Base-by-base conservation (phyloP, 257 asterid species). In the Ocimum tenuiflorum region DNA sequence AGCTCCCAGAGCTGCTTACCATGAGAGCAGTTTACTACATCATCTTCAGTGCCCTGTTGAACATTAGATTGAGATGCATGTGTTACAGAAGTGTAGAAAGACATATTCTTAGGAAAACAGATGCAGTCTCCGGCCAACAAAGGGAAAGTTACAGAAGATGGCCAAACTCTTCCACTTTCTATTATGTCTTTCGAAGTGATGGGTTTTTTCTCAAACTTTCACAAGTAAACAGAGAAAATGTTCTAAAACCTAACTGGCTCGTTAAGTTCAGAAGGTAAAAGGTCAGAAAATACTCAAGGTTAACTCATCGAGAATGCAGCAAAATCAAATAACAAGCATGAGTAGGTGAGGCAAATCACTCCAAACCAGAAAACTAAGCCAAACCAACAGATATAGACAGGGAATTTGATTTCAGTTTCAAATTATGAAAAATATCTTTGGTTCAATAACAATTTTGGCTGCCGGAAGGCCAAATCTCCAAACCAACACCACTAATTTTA, bases 1-100 rank as follows among this genome's bases (percentile, higher is more conserved):
- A 75, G 87, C 83, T 86, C 92, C 94, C 91, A 87, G 65, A 91
- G 96, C 84, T 83, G 91, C 77, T 88, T 88, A 14, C 98, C 98
- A 27, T 91, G 98, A 71, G 94, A 83, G 72, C 86, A 88, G 78
- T 88, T 86, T 69, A 91, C 98, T 38, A 91, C 95, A 35, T 91
- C 98, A 70, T 91, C 98, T 15, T 84, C 88, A 27, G 94, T 88
- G 36, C 98, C 98, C 98, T 91, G 81, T 68, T 27, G 68, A 68
- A 52, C 10, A 48, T 27, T 53, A 68, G 62, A 70, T 39, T 70
- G n/a, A 60, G 31, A 41, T 18, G 29, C n/a, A n/a, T n/a, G n/a
- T n/a, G n/a, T n/a, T n/a, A n/a, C n/a, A n/a, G n/a, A n/a, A n/a
- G n/a, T n/a, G n/a, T 1, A 1, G 7, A 8, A 33, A 33, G 6